phyloP scores from a whole-genome alignment of 768 basidiomycete genomes.

The Tephrocybe rancida region DNA sequence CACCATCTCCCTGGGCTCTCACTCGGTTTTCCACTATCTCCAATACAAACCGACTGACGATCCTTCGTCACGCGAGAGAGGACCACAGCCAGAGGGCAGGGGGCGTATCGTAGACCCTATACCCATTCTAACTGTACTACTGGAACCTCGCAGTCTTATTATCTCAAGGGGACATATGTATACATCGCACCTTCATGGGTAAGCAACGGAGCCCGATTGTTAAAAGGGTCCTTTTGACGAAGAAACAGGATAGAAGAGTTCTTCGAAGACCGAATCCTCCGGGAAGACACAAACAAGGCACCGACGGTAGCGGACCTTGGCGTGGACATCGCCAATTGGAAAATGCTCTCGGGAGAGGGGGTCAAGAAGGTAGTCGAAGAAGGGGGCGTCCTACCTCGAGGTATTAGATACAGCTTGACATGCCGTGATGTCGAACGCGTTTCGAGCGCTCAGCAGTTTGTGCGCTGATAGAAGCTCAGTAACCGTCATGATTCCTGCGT shows the following conservation, averaged over 20 bases:
- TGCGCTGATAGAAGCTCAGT: constrained; percentile 22
- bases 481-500: no score
- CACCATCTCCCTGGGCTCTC: constrained; percentile 87
- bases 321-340: constrained; percentile 58
- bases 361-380: constrained; percentile 38
- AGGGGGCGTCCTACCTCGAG: constrained; percentile 59
- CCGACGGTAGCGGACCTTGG: constrained; percentile 29
- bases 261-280: constrained; percentile 48
- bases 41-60: constrained; percentile 45
- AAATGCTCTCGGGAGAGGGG: constrained; percentile 44
- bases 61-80: constrained; percentile 9
- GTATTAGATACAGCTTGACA: constrained; percentile 78
- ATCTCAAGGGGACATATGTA: constrained; percentile 76
- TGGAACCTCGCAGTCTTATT: constrained; percentile 86
- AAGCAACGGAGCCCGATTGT: constrained; percentile 16
- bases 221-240: constrained; percentile 9
- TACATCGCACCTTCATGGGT: constrained; percentile 75
- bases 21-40: constrained; percentile 84
- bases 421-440: constrained; percentile 82
- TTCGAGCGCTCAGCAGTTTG: constrained; percentile 30
- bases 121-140: constrained; percentile 71
- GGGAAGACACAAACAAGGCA: constrained; percentile 20
- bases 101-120: constrained; percentile 62
- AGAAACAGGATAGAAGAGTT: constrained; percentile 57
- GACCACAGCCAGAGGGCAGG: constrained; percentile 22